phyloP scores from a whole-genome alignment of 331 rosid species.

The Quercus phellos region DNA sequence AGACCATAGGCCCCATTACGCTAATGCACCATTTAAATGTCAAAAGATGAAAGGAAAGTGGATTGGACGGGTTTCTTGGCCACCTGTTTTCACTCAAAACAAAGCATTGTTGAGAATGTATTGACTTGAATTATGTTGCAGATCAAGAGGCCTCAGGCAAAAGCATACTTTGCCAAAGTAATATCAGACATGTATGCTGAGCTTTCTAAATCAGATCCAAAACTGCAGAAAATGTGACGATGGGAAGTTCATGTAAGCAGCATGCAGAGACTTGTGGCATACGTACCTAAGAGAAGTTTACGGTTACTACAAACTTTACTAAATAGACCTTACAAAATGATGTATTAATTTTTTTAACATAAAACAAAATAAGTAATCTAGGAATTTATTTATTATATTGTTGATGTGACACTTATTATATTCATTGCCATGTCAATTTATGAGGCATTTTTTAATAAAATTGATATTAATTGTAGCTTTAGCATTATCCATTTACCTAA shows the following conservation, averaged over 20 bases:
- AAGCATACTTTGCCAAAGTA: constrained; percentile 57
- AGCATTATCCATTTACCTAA: no score
- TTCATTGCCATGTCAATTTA: no score
- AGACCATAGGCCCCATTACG: not conserved
- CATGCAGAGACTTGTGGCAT: not conserved
- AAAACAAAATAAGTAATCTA: no score
- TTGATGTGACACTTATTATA: no score
- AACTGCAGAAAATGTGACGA: not conserved
- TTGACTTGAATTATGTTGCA: constrained; percentile 16
- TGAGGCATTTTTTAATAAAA: no score
- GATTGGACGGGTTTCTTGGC: not conserved
- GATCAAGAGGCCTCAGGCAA: constrained; percentile 95
- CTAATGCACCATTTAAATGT: not conserved
- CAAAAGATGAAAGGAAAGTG: not conserved
- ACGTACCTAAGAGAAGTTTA: no score
- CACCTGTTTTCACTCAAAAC: not conserved
- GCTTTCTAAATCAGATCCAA: constrained; percentile 50
- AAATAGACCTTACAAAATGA: no score
- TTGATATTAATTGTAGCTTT: no score
- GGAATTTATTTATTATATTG: no score
- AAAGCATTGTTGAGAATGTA: not conserved
- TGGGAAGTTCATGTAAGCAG: not conserved
- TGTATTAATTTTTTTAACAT: no score
- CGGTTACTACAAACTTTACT: no score
- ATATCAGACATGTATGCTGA: constrained; percentile 79